These are phyloP conservation scores for Ogataea pilisensis DNA, from an alignment of 805 yeast species.

Conservation along the genomic window DNA sequence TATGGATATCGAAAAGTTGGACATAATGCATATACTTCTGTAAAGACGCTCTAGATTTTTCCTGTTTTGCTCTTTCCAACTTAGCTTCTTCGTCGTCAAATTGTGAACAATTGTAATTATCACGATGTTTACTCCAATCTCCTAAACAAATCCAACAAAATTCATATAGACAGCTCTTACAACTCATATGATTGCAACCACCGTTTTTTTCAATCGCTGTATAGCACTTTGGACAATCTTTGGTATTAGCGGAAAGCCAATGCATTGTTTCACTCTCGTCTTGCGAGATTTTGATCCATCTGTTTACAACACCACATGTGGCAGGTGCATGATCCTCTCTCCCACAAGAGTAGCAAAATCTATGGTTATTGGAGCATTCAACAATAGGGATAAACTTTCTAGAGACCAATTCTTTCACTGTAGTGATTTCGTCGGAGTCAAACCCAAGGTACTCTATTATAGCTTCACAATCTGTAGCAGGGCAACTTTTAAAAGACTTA, in stretches of 20 bases:
- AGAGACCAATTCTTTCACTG: conserved; percentile 23
- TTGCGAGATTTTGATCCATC: conserved; percentile 75
- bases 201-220: conserved; percentile 87
- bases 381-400: conserved; percentile 56
- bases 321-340: conserved; percentile 78
- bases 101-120: conserved; percentile 56
- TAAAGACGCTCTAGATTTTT: conserved; percentile 44
- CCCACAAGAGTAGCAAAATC: conserved; percentile 75
- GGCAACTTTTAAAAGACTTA: conserved; percentile 66
- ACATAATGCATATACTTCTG: conserved; percentile 72
- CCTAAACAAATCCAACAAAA: conserved; percentile 93
- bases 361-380: conserved; percentile 58
- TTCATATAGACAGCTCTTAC: conserved; percentile 69
- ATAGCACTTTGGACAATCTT: conserved; percentile 79
- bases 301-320: conserved; percentile 64
- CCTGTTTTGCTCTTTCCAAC: conserved; percentile 36
- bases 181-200: conserved; percentile 96
- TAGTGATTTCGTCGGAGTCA: conserved; percentile 26
- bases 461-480: conserved; percentile 72
- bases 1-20: conserved; percentile 70
- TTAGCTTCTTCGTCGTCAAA: conserved; percentile 43
- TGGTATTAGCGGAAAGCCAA: conserved; percentile 85
- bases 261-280: conserved; percentile 86
- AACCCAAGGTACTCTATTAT: conserved; percentile 41
- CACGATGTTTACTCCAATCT: conserved; percentile 69